Evolutionary conservation across 768 basidiomycete genomes (phyloP).

Genomic region (Paxillus involutus): DNA sequence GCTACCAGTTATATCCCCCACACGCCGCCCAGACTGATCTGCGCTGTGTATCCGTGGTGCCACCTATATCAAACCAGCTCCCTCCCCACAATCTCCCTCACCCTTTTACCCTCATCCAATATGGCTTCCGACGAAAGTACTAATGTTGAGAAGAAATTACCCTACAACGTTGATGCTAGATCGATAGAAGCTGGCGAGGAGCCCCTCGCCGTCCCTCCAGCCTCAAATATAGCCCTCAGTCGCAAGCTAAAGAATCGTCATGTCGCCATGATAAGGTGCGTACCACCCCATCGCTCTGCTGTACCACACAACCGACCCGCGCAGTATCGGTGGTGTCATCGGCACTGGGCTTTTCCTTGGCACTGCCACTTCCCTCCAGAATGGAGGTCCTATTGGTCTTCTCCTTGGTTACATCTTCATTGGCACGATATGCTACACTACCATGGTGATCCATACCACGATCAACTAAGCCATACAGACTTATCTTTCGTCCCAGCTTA

Average conservation of each 20-base stretch:
- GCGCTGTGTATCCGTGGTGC: too few relatives aligned
- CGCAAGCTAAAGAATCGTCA: constrained; percentile 35
- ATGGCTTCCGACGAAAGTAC: constrained; percentile 6
- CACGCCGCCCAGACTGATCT: too few relatives aligned
- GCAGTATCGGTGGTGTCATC: constrained; percentile 38
- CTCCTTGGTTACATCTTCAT: constrained; percentile 41
- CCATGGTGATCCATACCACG: constrained; percentile 30
- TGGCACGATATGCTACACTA: constrained; percentile 37
- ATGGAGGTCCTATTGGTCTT: constrained; percentile 49
- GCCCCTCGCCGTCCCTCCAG: neutral
- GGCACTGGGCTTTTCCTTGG: constrained; percentile 41
- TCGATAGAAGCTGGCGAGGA: constrained; percentile 11
- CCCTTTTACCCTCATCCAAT: neutral
- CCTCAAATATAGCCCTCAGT: constrained; percentile 11
- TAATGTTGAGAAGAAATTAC: neutral
- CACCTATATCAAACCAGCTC: too few relatives aligned
- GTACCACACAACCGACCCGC: neutral
- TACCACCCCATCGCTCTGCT: too few relatives aligned
- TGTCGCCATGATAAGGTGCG: constrained; percentile 36
- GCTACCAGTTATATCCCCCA: too few relatives aligned
- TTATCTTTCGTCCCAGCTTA: constrained; percentile 19
- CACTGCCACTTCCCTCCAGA: constrained; percentile 32
- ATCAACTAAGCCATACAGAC: neutral
- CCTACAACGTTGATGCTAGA: constrained; percentile 4
- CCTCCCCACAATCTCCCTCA: neutral